Conservation (phyloP, 768 basidiomycete species). For the Pulveroboletus sp. region DNA sequence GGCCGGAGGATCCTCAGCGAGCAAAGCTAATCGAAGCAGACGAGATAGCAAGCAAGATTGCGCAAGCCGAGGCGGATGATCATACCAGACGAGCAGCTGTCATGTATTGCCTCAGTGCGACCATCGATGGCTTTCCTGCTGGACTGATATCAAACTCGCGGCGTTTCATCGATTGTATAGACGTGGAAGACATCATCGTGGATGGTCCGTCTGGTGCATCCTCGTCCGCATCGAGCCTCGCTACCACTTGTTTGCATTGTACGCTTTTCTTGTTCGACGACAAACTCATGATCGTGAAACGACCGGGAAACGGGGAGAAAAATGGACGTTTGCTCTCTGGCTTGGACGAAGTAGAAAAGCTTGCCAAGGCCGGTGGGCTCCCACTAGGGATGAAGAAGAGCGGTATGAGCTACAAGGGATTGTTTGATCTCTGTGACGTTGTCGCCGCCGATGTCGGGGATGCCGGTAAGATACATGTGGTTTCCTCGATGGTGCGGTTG, state of each 20-base stretch:
- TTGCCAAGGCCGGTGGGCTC: slow-evolving; percentile 59
- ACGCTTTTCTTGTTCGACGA: slow-evolving; percentile 94
- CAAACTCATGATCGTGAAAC: slow-evolving; percentile 86
- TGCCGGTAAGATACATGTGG: slow-evolving; percentile 51
- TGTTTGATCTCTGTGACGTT: slow-evolving; percentile 80
- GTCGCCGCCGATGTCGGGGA: slow-evolving; percentile 83
- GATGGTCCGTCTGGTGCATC: slow-evolving; percentile 43
- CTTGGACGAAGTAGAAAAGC: slow-evolving; percentile 72
- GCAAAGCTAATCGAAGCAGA: slow-evolving; percentile 78
- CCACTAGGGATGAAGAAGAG: slow-evolving; percentile 69
- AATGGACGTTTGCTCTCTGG: slow-evolving; percentile 68
- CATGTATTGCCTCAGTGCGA: slow-evolving; percentile 78
- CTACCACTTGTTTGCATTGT: slow-evolving; percentile 62
- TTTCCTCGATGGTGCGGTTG: not conserved
- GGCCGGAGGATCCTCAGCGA: slow-evolving; percentile 70
- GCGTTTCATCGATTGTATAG: slow-evolving; percentile 86
- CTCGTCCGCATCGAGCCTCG: slow-evolving; percentile 39
- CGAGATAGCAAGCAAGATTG: slow-evolving; percentile 86
- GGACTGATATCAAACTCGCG: slow-evolving; percentile 86
- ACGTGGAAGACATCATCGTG: slow-evolving; percentile 76
- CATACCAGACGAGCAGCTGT: slow-evolving; percentile 86
- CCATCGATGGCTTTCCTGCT: slow-evolving; percentile 89
- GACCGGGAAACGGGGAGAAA: slow-evolving; percentile 73
- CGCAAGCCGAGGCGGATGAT: slow-evolving; percentile 86
- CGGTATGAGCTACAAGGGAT: slow-evolving; percentile 79